A percentile compares a stretch with the other conserved stretches of the same genome.
Evolutionary conservation across 2,329 filamentous ascomycete genomes (phyloP).

Genomic region (Trichophaea hybrida): DNA sequence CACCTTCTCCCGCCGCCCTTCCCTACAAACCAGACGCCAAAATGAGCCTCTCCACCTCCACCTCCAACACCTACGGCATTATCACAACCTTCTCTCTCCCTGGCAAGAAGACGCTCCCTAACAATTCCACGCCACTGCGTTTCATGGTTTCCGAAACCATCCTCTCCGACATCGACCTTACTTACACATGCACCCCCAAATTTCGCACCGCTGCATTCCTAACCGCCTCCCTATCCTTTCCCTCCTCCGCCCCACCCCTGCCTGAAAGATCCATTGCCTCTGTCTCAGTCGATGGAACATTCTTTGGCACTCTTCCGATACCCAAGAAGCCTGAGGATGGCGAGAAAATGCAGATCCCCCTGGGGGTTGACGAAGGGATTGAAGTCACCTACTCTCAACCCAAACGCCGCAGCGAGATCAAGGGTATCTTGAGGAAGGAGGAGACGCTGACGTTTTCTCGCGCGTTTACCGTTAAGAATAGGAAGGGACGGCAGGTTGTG

Average conservation of each 20-base stretch:
- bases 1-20: not conserved
- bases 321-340: conserved; percentile 41
- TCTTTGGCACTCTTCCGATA: conserved; percentile 43
- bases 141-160: conserved; percentile 45
- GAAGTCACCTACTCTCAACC: conserved; percentile 43
- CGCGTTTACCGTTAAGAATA: conserved; percentile 22
- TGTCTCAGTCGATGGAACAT: conserved; percentile 47
- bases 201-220: conserved; percentile 47
- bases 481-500: conserved; percentile 31
- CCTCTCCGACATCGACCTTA: conserved; percentile 40
- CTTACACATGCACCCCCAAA: conserved; percentile 46
- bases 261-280: conserved; percentile 37
- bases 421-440: conserved; percentile 23
- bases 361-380: conserved; percentile 48
- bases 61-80: conserved; percentile 46
- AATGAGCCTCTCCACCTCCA: conserved; percentile 23
- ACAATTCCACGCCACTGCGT: conserved; percentile 35
- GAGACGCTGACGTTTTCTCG: conserved; percentile 23
- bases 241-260: conserved; percentile 42
- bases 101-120: conserved; percentile 44
- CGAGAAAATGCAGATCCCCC: conserved; percentile 36
- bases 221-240: conserved; percentile 43
- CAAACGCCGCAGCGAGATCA: conserved; percentile 10
- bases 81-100: conserved; percentile 49
- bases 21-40: conserved; percentile 7